Evolutionary conservation across 495 filamentous ascomycete genomes (phyloP).

Genomic region (Penicillium alfredii): DNA sequence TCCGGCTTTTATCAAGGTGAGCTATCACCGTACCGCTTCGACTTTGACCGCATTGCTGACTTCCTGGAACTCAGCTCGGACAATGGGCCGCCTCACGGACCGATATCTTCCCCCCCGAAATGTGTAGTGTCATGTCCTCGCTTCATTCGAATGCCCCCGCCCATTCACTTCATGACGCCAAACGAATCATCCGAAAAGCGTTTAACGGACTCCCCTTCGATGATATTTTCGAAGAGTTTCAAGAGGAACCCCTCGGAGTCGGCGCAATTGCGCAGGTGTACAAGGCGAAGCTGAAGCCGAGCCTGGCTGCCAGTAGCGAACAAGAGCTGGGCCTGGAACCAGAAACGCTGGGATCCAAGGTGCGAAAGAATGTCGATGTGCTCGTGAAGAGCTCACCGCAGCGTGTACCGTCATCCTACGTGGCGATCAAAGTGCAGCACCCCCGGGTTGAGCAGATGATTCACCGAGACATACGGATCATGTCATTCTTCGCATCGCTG

Average conservation of each 20-base stretch:
- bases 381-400: conserved; percentile 80
- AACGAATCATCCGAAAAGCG: conserved; percentile 67
- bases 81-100: conserved; percentile 98
- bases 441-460: conserved; percentile 86
- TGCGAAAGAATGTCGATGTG: conserved; percentile 75
- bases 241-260: conserved; percentile 84
- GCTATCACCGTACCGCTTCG: neutral
- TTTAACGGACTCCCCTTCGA: conserved; percentile 76
- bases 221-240: conserved; percentile 95
- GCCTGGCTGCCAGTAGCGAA: conserved; percentile 60
- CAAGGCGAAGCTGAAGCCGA: conserved; percentile 83
- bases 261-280: conserved; percentile 98
- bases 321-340: conserved; percentile 42
- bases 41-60: conserved; percentile 1
- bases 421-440: conserved; percentile 95
- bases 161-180: conserved; percentile 77
- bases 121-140: conserved; percentile 91
- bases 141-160: conserved; percentile 92
- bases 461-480: conserved; percentile 82
- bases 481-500: conserved; percentile 82
- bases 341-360: conserved; percentile 55
- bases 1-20: conserved; percentile 95
- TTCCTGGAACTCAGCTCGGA: conserved; percentile 62
- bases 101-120: conserved; percentile 92
- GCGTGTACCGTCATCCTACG: conserved; percentile 83